These are phyloP conservation scores for Suillus alpinus DNA, from an alignment of 768 basidiomycete species.

Conservation along the genomic window DNA sequence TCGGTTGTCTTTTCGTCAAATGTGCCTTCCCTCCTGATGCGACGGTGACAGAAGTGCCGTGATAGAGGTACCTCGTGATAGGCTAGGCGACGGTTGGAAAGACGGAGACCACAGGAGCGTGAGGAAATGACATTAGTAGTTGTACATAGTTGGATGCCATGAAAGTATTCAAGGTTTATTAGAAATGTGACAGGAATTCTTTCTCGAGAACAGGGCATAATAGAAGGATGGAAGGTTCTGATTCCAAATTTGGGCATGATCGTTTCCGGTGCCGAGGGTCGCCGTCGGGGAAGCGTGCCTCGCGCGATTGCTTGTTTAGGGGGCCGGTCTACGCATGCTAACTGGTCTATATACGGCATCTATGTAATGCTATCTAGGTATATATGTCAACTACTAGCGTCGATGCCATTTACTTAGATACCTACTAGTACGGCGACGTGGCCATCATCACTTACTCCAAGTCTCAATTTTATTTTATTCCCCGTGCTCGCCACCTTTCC, in stretches of 20 bases:
- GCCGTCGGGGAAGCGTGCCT: slow-evolving; percentile 29
- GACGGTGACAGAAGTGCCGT: background rate
- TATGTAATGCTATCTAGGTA: slow-evolving; percentile 23
- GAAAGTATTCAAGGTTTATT: slow-evolving; percentile 11
- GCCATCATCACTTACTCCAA: slow-evolving; percentile 24
- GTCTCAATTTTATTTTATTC: slow-evolving; percentile 21
- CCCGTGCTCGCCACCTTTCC: slow-evolving; percentile 10
- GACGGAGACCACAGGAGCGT: background rate
- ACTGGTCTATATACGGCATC: slow-evolving; percentile 37
- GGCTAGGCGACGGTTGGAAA: background rate
- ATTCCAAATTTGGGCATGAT: slow-evolving; percentile 36
- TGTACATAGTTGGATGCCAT: background rate
- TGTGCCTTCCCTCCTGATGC: slow-evolving; percentile 1
- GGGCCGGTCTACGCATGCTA: slow-evolving; percentile 45
- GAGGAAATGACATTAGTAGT: slow-evolving; percentile 2
- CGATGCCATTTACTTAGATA: slow-evolving; percentile 18
- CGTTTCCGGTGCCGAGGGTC: slow-evolving; percentile 42
- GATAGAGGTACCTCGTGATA: background rate
- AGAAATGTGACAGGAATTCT: slow-evolving; percentile 9
- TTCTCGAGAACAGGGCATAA: slow-evolving; percentile 22
- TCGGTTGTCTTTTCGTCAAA: slow-evolving; percentile 7
- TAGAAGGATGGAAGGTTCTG: slow-evolving; percentile 35
- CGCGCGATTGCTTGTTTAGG: slow-evolving; percentile 36
- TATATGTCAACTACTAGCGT: slow-evolving; percentile 10
- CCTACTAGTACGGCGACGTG: slow-evolving; percentile 35